phyloP scores from a whole-genome alignment of 768 basidiomycete genomes.

The Mycena polygramma region DNA sequence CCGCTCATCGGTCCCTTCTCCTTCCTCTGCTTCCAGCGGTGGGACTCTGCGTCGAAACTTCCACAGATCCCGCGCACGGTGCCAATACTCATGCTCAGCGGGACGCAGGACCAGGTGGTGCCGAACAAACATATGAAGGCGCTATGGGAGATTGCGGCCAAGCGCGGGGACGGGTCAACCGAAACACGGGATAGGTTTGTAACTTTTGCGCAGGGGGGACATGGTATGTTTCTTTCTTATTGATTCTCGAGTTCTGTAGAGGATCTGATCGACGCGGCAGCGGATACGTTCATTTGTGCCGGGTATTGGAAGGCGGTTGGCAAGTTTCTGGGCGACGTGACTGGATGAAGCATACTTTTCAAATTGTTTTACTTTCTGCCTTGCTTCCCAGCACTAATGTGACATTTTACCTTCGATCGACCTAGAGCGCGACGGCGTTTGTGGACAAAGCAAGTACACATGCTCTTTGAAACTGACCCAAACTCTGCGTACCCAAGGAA shows the following conservation, averaged over 20 bases:
- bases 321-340: constrained; percentile 44
- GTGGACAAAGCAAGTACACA: too few relatives aligned
- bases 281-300: constrained; percentile 14
- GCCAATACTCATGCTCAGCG: constrained; percentile 76
- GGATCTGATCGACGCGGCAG: too few relatives aligned
- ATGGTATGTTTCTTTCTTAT: constrained; percentile 8
- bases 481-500: neutral
- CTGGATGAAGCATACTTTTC: neutral
- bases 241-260: too few relatives aligned
- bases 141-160: constrained; percentile 58
- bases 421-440: neutral
- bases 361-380: neutral
- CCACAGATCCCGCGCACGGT: constrained; percentile 56
- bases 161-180: constrained; percentile 37
- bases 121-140: constrained; percentile 67
- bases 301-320: constrained; percentile 52
- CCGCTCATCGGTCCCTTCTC: constrained; percentile 59
- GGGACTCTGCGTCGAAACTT: constrained; percentile 65
- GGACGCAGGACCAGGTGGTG: constrained; percentile 66
- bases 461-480: too few relatives aligned
- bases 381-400: neutral
- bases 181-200: constrained; percentile 18
- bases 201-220: constrained; percentile 8
- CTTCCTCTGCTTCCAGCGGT: constrained; percentile 74
- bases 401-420: neutral